Base-by-base conservation (phyloP, 495 filamentous ascomycete species). In the Cercophora newfieldiana region DNA sequence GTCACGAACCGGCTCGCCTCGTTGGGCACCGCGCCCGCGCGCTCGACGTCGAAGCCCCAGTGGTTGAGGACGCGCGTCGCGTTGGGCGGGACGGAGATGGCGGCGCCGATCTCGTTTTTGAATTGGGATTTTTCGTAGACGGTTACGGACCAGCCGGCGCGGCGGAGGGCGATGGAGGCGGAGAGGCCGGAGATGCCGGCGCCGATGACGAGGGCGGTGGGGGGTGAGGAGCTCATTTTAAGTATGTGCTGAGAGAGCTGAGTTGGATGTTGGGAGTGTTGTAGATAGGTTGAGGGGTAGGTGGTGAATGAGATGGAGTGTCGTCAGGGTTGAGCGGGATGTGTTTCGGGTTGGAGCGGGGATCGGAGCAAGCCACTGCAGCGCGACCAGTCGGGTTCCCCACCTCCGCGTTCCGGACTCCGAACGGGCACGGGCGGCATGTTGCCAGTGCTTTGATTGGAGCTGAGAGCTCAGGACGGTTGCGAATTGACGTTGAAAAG, bases 61-160 rank as follows among this genome's bases (percentile, higher is more conserved):
- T 73, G 78, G 16, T 74, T 65, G 3, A 89, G 72, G 28, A 84
- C 78, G 22, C 73, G 71, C 22, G 75, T 76, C 3, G 80, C 83
- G 64, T 87, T 86, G 1, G 84, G 84, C 0, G 78, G 76, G 5
- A 83, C 59, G n/a, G 78, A 74, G 58, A 87, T 83, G 21, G 83
- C 85, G 1, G 85, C 86, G 1, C 86, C 86, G 7, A 84, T 76
- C 66, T 87, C 85, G 44, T 77, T 83, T n/a, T 79, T 71, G 69
- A 87, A 84, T 3, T 22, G 66, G 1, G 80, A 83, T 24, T 80
- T 83, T 66, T 88, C 85, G 57, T 81, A 76, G 26, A 88, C 80
- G 63, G 81, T 44, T 21, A 87, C 83, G 61, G 77, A 61, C 66
- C 84, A 81, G 3, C 85, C 86, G 4, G 76, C 75, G 0, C 75